These are phyloP conservation scores for Hyparrhenia diplandra DNA, from an alignment of 176 grass and related monocot genomes.

Conservation along the genomic window DNA sequence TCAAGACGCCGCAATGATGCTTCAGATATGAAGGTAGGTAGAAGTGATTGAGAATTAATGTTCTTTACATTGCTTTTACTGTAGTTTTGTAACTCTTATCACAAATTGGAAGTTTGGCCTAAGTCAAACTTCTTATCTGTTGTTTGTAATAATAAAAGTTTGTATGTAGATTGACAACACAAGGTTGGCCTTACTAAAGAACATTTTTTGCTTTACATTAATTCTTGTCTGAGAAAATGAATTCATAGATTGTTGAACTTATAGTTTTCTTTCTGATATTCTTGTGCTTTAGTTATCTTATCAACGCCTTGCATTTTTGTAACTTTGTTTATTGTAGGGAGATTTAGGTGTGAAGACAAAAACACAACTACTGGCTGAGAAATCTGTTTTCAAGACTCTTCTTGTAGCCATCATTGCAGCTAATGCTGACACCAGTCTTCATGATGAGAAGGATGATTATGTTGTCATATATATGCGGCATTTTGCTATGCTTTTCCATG, in stretches of 20 bases:
- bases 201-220: not conserved
- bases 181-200: not conserved
- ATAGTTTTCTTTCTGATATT: not conserved
- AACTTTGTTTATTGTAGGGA: constrained; percentile 43
- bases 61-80: not conserved
- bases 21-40: constrained; percentile 86
- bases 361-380: constrained; percentile 93
- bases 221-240: constrained; percentile 24
- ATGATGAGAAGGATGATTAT: constrained; percentile 88
- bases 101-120: not conserved
- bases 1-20: constrained; percentile 75
- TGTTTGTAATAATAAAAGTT: not conserved
- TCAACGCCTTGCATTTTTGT: not conserved
- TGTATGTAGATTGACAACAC: not conserved
- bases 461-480: constrained; percentile 77
- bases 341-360: constrained; percentile 99
- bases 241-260: constrained; percentile 4
- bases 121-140: not conserved
- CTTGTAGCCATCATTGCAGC: constrained; percentile 70
- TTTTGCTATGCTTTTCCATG: constrained; percentile 99
- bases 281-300: constrained; percentile 10
- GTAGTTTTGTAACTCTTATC: not conserved
- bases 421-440: constrained; percentile 67
- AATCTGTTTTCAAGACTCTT: constrained; percentile 91
- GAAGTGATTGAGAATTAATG: not conserved